Base-by-base conservation (phyloP, 108 stramenopile species). In the Cyclotella distinguenda region DNA sequence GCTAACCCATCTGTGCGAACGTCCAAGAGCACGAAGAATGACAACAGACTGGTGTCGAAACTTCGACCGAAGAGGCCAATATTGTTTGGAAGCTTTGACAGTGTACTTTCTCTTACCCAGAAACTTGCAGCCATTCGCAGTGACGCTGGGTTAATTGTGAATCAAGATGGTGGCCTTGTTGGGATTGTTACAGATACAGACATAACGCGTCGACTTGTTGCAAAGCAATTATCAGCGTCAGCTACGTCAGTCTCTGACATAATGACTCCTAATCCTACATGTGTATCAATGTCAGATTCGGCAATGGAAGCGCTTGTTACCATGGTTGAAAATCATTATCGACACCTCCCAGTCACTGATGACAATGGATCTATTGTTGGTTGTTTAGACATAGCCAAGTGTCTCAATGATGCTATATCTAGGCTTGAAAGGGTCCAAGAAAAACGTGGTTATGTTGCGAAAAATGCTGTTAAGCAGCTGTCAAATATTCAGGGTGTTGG, bases 311-410 rank as follows among this genome's bases (percentile, higher is more conserved):
- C 95, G 0, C 71, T 97, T 72, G 64, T 84, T 8, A 87, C 84
- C 19, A 97, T 97, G 97, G 83, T 96, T 32, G 92, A 95, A 66
- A 93, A 94, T 70, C 86, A 79, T 31, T 94, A 94, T 74, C 78
- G 96, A 12, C 96, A 96, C 65, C 77, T 97, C 23, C 96, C 96
- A 22, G 96, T 97, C 25, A 74, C 90, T 12, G 95, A 95, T 55
- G 80, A 81, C 26, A 77, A 72, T 44, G 94, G 91, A 3, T 64
- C 76, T 13, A 86, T 96, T 36, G 90, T 90, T 30, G 97, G 97
- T 4, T 52, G 95, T 45, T 72, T 97, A 27, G 95, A 95, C 76
- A 97, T 97, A 56, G 97, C 94, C 7, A 96, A 96, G 61, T 96
- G 95, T 36, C 74, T 97, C 72, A 93, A 95, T 72, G 95, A 96